Evolutionary conservation across 148 eudicot species (phyloP).

Genomic region (Spergularia bocconei): DNA sequence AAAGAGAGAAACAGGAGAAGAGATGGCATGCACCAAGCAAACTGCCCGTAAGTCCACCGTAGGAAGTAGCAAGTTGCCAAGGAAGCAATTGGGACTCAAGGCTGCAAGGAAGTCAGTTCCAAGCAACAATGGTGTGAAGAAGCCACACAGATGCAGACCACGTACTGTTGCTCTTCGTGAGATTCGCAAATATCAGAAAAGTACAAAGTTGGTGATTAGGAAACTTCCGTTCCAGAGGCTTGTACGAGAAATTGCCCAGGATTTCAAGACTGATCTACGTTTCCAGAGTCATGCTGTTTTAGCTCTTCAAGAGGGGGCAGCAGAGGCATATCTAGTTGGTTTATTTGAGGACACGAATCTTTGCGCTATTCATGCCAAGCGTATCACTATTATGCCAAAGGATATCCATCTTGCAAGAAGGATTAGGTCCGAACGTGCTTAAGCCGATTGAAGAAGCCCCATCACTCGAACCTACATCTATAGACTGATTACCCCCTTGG

Average conservation of each 20-base stretch:
- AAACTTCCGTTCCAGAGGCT: not conserved
- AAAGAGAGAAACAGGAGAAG: too few species aligned
- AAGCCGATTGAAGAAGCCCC: too few species aligned
- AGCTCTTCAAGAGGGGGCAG: too few species aligned
- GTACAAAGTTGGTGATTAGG: too few species aligned
- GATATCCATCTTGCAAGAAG: too few species aligned
- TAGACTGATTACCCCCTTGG: too few species aligned
- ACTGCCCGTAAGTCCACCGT: conserved; percentile 6
- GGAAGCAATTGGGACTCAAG: not conserved
- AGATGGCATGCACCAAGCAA: conserved; percentile 9
- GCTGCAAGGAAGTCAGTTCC: conserved; percentile 1
- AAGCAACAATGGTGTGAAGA: conserved; percentile 5
- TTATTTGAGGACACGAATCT: too few species aligned
- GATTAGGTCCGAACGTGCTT: too few species aligned
- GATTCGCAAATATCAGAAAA: not conserved
- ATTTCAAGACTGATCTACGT: conserved; percentile 7
- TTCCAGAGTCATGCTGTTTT: conserved; percentile 10
- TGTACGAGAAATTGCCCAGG: conserved; percentile 3
- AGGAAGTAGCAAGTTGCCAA: not conserved
- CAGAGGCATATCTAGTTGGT: too few species aligned
- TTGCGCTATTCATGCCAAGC: too few species aligned
- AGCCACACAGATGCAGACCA: conserved; percentile 3
- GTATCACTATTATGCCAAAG: too few species aligned
- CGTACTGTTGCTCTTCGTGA: conserved; percentile 10
- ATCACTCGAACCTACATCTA: too few species aligned